Evolutionary conservation across 164 flowering plant species (phyloP).

Genomic region (Tetracentron sinense): DNA sequence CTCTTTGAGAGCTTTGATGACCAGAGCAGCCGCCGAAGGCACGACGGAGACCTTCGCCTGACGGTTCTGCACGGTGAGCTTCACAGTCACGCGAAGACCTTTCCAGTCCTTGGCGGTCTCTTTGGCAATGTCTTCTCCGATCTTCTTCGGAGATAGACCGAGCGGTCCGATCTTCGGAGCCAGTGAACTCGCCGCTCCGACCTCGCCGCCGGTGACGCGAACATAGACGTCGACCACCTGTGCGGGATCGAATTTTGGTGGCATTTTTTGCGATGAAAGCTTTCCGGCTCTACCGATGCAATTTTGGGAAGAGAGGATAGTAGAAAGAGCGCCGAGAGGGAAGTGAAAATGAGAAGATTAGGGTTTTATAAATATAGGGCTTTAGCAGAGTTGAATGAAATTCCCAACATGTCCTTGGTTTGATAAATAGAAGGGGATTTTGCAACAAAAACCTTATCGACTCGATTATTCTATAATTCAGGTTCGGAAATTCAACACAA

Average conservation of each 20-base stretch:
- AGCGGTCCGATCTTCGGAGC: constrained; percentile 76
- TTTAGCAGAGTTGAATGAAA: too few species aligned
- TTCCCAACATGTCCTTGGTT: too few species aligned
- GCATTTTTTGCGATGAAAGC: too few species aligned
- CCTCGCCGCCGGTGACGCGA: constrained; percentile 75
- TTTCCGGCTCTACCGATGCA: too few species aligned
- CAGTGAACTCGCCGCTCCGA: constrained; percentile 68
- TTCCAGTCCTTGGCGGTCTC: constrained; percentile 84
- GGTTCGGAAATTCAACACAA: too few species aligned
- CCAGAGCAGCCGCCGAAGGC: constrained; percentile 70
- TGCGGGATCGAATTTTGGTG: constrained; percentile 66
- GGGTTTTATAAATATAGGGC: too few species aligned
- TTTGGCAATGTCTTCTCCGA: constrained; percentile 74
- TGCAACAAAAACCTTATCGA: too few species aligned
- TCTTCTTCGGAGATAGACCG: constrained; percentile 74
- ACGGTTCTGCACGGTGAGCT: constrained; percentile 72
- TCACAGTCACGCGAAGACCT: constrained; percentile 75
- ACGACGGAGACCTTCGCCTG: constrained; percentile 72
- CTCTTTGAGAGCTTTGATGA: constrained; percentile 69
- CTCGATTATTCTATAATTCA: too few species aligned
- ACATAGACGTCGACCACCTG: constrained; percentile 74
- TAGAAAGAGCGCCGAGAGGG: too few species aligned
- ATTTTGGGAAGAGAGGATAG: too few species aligned
- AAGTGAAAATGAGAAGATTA: too few species aligned
- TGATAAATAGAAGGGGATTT: too few species aligned